Base-by-base conservation (phyloP, 352 stramenopile genomes). In the Peronospora belbahrii region DNA sequence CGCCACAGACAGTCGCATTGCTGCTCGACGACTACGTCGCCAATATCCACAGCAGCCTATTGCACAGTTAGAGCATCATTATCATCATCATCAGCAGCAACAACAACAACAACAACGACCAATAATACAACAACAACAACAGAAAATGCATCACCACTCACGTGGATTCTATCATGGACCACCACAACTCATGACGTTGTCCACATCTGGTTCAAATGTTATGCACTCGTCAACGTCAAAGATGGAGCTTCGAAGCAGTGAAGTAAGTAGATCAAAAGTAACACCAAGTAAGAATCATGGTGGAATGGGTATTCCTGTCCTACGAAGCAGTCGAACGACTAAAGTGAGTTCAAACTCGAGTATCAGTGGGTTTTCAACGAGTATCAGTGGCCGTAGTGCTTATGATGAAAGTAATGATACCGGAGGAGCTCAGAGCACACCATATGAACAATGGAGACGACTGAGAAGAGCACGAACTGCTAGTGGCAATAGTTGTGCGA, bases 401-500 rank as follows among this genome's bases (percentile, higher is more conserved):
- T 13, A 11, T 32, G 0, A n/a, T 22, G 56, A 49, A 5, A 24
- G 19, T 19, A 32, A 37, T 6, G 41, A 32, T 13, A 25, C 30
- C 33, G 28, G 13, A 38, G 37, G 24, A 2, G 20, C 27, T 36
- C 43, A 59, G 24, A 42, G 34, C 23, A 66, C 56, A 30, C 57
- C 61, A 8, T 66, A 70, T 32, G 65, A 71, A 19, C 53, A 64
- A 18, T 67, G 62, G 59, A 53, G 60, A 40, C 52, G 59, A 34
- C 49, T 82, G 27, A 58, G 74, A 15, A 43, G 76, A 10, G 50
- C 71, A 6, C 74, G 76, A 25, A 85, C 73, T 4, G 65, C 75
- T 2, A 85, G 71, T 59, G 74, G 70, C 31, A 85, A 88, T 50
- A 88, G 76, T 52, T 70, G 59, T 32, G 58, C 61, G 14, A 85